Evolutionary conservation across 192 early-diverging fungal species (phyloP), one percentile per base, ranked within the genome.

Genomic region (Gamsiella multidivaricata): DNA sequence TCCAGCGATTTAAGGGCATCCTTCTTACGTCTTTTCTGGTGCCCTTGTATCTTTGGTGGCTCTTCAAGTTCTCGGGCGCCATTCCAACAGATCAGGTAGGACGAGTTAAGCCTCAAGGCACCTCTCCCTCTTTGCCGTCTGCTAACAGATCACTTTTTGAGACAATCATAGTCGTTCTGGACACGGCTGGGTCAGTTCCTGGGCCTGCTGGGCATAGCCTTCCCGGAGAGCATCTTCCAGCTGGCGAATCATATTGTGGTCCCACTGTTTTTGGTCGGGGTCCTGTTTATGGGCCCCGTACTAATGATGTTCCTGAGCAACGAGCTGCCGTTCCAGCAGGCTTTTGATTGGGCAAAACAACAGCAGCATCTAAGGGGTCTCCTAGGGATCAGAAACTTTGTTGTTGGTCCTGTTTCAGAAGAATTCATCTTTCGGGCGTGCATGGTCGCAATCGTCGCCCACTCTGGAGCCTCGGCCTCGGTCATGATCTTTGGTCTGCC

Each of bases 361-460:
- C 32, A 32, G 36, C 73, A 62, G 20, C 31, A 54, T 31, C 29
- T 75, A 8, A 14, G 32, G 12, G 49, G 62, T 5, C 33, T 59
- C 34, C 56, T 68, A 17, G 65, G 61, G 18, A 63, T 31, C 57
- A 71, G 59, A 23, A 83, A 53, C 12, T 66, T 60, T 32, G 68
- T 45, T 18, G 52, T 32, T 9, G 92, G 86, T 5, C 94, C 94
- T 10, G 50, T 88, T 5, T 82, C 87, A 18, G 94, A 95, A 68
- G 94, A 95, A 61, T 81, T 90, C 56, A 84, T 92, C 25, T 95
- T 95, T 69, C 81, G 94, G 54, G 81, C 81, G 11, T 92, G 89
- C 61, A 91, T 93, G 83, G 65, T 94, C 3, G 73, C 88, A 10
- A 60, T 90, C 2, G 56, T 87, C 8, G 54, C 80, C 32, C 70